Evolutionary conservation across 2,329 filamentous ascomycete genomes (phyloP).

Genomic region (Sporothrix variecibatus): DNA sequence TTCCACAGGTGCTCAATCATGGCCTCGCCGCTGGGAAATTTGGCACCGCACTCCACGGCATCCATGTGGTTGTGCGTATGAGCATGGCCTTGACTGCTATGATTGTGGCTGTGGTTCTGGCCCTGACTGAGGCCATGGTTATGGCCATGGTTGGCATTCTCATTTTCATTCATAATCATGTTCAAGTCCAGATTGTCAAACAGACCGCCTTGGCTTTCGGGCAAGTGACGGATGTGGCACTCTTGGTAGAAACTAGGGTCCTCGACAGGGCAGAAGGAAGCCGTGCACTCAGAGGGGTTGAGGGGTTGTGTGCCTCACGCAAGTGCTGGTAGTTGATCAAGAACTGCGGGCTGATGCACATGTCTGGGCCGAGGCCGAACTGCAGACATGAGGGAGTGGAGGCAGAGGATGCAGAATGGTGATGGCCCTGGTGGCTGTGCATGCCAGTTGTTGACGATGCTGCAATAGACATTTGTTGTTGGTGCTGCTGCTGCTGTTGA

Average conservation of each 20-base stretch:
- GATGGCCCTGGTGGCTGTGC: conserved; percentile 13
- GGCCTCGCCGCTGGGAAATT: conserved; percentile 31
- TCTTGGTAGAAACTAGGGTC: conserved; percentile 33
- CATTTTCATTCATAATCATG: conserved; percentile 15
- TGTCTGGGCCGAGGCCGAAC: conserved; percentile 26
- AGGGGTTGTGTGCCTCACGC: conserved; percentile 31
- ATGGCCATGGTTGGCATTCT: neutral
- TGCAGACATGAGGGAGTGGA: conserved; percentile 16
- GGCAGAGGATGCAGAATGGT: neutral
- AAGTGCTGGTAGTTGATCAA: conserved; percentile 32
- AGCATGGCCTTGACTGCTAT: neutral
- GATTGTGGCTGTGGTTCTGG: neutral
- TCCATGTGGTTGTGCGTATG: conserved; percentile 12
- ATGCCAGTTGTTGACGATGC: neutral
- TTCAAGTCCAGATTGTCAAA: conserved; percentile 28
- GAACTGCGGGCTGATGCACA: conserved; percentile 32
- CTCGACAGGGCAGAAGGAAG: conserved; percentile 29
- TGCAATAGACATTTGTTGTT: neutral
- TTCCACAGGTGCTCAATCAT: conserved; percentile 32
- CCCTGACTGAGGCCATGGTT: conserved; percentile 1
- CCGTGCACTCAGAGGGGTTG: conserved; percentile 29
- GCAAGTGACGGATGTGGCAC: conserved; percentile 30
- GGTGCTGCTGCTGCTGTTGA: conserved; percentile 19
- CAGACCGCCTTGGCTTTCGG: conserved; percentile 7
- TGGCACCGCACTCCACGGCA: conserved; percentile 30